These are phyloP conservation scores for Margaritispora aquatica DNA, from an alignment of 495 filamentous ascomycete genomes.

Conservation along the genomic window DNA sequence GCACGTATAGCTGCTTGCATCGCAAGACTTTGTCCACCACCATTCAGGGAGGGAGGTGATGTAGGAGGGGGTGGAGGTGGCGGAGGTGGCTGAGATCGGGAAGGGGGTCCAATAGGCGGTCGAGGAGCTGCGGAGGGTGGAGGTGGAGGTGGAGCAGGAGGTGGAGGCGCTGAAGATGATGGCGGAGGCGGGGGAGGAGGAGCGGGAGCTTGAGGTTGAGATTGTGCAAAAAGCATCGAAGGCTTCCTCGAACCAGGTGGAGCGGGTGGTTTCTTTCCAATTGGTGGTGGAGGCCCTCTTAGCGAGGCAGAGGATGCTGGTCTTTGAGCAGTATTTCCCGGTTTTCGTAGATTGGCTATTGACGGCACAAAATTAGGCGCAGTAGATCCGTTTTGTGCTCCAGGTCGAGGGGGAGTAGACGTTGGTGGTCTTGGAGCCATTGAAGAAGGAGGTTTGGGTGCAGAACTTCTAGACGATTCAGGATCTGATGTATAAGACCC, in stretches of 20 bases:
- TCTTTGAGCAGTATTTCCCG: constrained; percentile 43
- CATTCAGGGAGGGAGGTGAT: constrained; percentile 28
- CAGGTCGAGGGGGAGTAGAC: constrained; percentile 44
- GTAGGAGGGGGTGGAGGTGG: constrained; percentile 43
- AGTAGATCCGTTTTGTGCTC: constrained; percentile 14
- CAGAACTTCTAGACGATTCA: constrained; percentile 51
- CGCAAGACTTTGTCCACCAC: constrained; percentile 35
- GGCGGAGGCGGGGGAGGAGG: constrained; percentile 41
- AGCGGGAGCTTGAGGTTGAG: constrained; percentile 26
- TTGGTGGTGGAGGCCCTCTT: constrained; percentile 47
- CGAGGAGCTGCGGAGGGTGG: constrained; percentile 44
- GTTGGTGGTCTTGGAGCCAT: constrained; percentile 59
- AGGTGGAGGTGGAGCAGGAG: constrained; percentile 26
- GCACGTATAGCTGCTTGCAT: constrained; percentile 44
- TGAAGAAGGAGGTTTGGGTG: constrained; percentile 51
- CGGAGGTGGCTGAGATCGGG: constrained; percentile 48
- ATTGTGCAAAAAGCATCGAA: constrained; percentile 35
- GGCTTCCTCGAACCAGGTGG: constrained; percentile 58
- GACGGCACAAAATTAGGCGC: constrained; percentile 45
- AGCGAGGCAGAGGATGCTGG: constrained; percentile 45
- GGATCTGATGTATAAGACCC: constrained; percentile 72
- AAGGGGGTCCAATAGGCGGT: constrained; percentile 38
- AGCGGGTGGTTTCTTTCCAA: constrained; percentile 62
- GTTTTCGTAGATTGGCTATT: constrained; percentile 56
- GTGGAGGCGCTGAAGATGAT: constrained; percentile 24